Base-by-base conservation (phyloP, 1,284 basidiomycete species). In the Schizopora paradoxa region DNA sequence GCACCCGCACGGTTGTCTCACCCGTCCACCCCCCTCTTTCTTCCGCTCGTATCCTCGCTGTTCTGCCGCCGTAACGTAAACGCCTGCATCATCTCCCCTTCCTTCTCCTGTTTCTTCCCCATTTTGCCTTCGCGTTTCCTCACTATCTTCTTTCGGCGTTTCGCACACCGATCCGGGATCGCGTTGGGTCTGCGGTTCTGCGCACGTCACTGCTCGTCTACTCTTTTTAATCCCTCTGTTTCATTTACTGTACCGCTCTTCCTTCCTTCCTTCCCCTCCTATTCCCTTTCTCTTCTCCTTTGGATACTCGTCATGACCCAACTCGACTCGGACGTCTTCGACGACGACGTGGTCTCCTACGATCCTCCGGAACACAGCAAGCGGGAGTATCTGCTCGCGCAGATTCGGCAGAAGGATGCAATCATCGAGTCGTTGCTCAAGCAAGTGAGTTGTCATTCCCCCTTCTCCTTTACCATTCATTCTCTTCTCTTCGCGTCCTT, bases 381-480 rank as follows among this genome's bases (percentile, higher is more conserved):
- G 68, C 77, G 84, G 47, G 85, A 89, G 58, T 87, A 87, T 57
- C 68, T 90, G 13, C 74, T 89, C 26, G 82, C 84, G 2, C 84
- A 89, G 60, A 82, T 90, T 52, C 74, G 80, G 47, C 83, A 88
- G 65, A 90, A 90, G 66, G 86, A 90, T 65, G 70, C 77, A 18
- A 82, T 88, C 55, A 90, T 90, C 54, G 84, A 88, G 54, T 82
- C 79, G 11, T 73, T 90, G 22, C 72, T 90, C 56, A 86, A 87
- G 60, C 84, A 88, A 69, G 85, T 81, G 26, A 19, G 72, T 14
- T 14, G 5, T 11, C 18, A 11, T 18, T 18, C 38, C 10, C 16
- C 10, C 38, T 40, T 23, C 16, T 11, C 7, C 19, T 40, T 21
- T 22, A 23, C 19, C 21, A 7, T 11, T 40, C 13, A 26, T 42